Percentiles rank a stretch among this genome's conserved stretches.
Evolutionary conservation across 75 land plant genomes (phyloP).

Genomic region (Sequoia sempervirens): DNA sequence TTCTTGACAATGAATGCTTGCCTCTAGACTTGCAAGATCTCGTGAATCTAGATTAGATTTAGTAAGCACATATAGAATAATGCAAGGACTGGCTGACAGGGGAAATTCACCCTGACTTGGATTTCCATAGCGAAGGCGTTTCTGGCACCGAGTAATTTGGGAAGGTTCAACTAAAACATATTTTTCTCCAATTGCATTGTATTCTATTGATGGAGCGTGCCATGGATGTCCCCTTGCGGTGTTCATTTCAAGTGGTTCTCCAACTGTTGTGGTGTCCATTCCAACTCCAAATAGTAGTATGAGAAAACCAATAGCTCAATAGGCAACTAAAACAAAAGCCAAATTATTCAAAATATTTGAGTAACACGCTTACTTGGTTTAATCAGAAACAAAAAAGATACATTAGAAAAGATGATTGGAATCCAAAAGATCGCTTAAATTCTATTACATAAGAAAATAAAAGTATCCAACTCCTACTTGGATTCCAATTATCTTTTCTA

Average conservation of each 20-base stretch:
- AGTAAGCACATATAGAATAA: constrained; percentile 82
- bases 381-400: neutral
- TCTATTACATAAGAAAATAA: too few relatives aligned
- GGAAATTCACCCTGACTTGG: constrained; percentile 79
- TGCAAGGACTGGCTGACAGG: constrained; percentile 69
- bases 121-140: constrained; percentile 61
- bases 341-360: neutral
- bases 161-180: constrained; percentile 18
- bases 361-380: neutral
- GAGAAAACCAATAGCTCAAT: neutral
- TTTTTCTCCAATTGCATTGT: constrained; percentile 22
- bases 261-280: constrained; percentile 6
- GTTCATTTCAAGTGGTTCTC: constrained; percentile 26
- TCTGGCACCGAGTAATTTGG: constrained; percentile 33
- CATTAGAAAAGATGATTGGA: neutral
- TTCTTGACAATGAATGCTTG: constrained; percentile 18
- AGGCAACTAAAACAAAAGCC: neutral
- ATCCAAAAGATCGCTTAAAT: too few relatives aligned
- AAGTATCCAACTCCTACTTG: too few relatives aligned
- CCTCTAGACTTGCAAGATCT: constrained; percentile 91
- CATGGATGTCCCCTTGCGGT: constrained; percentile 45
- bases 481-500: too few relatives aligned
- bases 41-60: constrained; percentile 66
- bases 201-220: constrained; percentile 18
- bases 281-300: neutral